Percentiles rank a stretch among this genome's conserved stretches.
These are phyloP conservation scores for Fusarium haematococcum DNA, from an alignment of 2,329 filamentous ascomycete species.

Conservation along the genomic window DNA sequence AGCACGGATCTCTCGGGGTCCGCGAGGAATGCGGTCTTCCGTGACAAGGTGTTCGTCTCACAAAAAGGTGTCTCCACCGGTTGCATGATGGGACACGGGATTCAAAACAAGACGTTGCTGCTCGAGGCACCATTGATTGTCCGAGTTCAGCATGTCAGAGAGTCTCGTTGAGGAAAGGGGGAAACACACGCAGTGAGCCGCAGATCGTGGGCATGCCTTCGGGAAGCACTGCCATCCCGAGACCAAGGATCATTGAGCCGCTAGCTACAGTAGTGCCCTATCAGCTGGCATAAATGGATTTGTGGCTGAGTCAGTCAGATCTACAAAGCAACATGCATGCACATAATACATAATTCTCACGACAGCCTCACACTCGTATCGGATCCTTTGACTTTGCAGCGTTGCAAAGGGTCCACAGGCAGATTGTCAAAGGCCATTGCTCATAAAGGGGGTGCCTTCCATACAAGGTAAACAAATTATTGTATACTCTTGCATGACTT, in stretches of 20 bases:
- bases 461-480: neutral
- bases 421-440: neutral
- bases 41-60: constrained; percentile 23
- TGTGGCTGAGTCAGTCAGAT: constrained; percentile 1
- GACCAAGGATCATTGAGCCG: neutral
- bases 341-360: constrained; percentile 4
- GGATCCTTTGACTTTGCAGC: neutral
- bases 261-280: neutral
- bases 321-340: constrained; percentile 7
- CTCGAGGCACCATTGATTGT: neutral
- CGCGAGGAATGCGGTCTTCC: constrained; percentile 34
- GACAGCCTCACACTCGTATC: constrained; percentile 2
- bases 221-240: constrained; percentile 4
- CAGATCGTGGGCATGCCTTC: constrained; percentile 5
- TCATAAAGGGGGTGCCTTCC: neutral
- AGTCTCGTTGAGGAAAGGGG: neutral
- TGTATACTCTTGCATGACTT: neutral
- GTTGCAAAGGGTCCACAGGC: neutral
- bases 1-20: constrained; percentile 41
- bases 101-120: constrained; percentile 8
- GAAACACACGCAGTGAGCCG: neutral
- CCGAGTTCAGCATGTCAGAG: neutral
- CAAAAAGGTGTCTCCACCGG: constrained; percentile 17
- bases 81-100: constrained; percentile 27
- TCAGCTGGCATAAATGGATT: neutral